Evolutionary conservation across 139 green algal genomes (phyloP).

Genomic region (Deuterostichococcus epilithicus): DNA sequence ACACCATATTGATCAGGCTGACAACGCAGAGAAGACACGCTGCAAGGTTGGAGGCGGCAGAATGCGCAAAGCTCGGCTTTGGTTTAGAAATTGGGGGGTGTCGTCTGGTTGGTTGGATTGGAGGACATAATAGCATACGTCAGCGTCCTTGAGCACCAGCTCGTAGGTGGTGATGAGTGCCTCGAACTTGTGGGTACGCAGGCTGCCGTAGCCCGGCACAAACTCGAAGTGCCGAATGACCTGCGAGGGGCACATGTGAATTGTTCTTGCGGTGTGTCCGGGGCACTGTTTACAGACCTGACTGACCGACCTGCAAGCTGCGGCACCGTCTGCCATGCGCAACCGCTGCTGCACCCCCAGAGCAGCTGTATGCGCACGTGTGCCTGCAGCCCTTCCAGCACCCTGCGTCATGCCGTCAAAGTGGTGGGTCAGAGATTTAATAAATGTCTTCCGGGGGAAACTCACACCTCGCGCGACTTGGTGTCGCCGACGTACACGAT

Average conservation of each 20-base stretch:
- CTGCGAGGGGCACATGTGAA: conserved; percentile 21
- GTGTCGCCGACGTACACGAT: conserved; percentile 89
- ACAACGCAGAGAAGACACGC: too few relatives aligned
- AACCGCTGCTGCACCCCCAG: too few relatives aligned
- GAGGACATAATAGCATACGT: too few relatives aligned
- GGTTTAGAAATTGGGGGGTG: too few relatives aligned
- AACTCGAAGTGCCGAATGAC: conserved; percentile 65
- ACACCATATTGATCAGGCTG: conserved; percentile 1
- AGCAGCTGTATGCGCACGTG: too few relatives aligned
- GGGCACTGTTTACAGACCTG: too few relatives aligned
- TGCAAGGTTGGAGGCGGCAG: too few relatives aligned
- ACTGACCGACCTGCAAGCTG: too few relatives aligned
- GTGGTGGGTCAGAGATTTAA: conserved; percentile 7
- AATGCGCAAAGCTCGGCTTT: too few relatives aligned
- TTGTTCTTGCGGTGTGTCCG: too few relatives aligned
- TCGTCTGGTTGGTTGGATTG: too few relatives aligned
- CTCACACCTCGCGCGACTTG: conserved; percentile 39
- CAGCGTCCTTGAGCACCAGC: conserved; percentile 86
- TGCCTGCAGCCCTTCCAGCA: conserved; percentile 4
- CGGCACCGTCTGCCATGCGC: too few relatives aligned
- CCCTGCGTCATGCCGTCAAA: not conserved
- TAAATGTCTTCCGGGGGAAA: not conserved
- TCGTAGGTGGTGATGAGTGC: conserved; percentile 90
- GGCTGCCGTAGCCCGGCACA: conserved; percentile 11
- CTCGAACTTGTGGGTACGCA: conserved; percentile 62